Base-by-base conservation (phyloP, 2,329 filamentous ascomycete species). In the Fusarium marasasianum region DNA sequence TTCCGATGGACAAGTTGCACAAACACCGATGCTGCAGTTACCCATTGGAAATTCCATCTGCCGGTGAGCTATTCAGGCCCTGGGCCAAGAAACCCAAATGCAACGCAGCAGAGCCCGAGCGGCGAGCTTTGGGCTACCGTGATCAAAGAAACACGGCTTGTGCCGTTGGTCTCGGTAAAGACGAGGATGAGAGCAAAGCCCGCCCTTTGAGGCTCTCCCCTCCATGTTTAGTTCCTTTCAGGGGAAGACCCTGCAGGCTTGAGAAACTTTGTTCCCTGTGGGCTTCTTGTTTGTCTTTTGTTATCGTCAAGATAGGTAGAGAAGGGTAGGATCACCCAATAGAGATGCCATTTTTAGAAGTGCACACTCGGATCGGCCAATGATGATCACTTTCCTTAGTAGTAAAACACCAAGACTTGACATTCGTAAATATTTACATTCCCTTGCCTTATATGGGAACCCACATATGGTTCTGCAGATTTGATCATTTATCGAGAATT, bases 151-250 rank as follows among this genome's bases (percentile, higher is more conserved):
- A 29, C 11, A 40, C 44, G 50, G 56, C 38, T 58, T 50, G n/a
- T 55, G 50, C 59, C 37, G 43, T 63, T 22, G 13, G 29, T 29
- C 57, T 63, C 60, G 64, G 65, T 47, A 63, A 68, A 48, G 58
- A 66, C 57, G 65, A 74, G 58, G 51, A 62, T 33, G 54, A 50
- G 37, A 58, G 33, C 37, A 11, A 58, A 57, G 15, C 8, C 26
- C 51, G 15, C 33, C 26, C 47, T 47, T 70, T 76, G 69, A 76
- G 74, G 74, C 74, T 77, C 64, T 59, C 75, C 60, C 69, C 73
- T 63, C 63, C 55, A 58, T 29, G 51, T 48, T n/a, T 37, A 53
- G 47, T 29, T 15, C 59, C 20, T 14, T 45, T n/a, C 73, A 74
- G 69, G 74, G 74, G 67, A 66, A 50, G 63, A 61, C 76, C 76